Evolutionary conservation across 306 rosid species (phyloP).

Genomic region (Cucumis sativus): DNA sequence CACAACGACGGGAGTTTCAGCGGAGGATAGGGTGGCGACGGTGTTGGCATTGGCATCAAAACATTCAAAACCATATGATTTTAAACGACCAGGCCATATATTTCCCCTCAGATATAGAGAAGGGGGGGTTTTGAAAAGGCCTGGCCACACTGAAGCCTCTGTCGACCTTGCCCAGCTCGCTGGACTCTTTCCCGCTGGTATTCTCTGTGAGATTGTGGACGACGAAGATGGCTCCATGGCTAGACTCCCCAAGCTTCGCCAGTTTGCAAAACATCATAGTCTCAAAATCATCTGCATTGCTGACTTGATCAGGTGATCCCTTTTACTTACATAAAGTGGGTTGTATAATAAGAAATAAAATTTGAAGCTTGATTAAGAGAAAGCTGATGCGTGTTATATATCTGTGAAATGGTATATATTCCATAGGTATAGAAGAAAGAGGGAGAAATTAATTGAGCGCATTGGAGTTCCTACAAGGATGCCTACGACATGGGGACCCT

Average conservation of each 20-base stretch:
- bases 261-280: conserved; percentile 51
- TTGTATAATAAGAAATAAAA: background rate
- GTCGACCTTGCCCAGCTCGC: conserved; percentile 80
- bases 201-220: conserved; percentile 85
- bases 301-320: conserved; percentile 56
- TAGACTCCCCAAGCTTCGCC: conserved; percentile 77
- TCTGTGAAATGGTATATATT: background rate
- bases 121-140: conserved; percentile 91
- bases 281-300: conserved; percentile 83
- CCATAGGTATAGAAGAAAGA: conserved; percentile 77
- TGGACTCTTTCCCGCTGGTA: conserved; percentile 62
- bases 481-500: conserved; percentile 96
- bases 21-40: conserved; percentile 69
- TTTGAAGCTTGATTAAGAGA: background rate
- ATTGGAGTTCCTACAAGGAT: conserved; percentile 49
- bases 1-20: conserved; percentile 90
- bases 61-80: conserved; percentile 71
- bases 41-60: conserved; percentile 74
- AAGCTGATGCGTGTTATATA: background rate
- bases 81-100: conserved; percentile 93
- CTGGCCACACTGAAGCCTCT: conserved; percentile 95
- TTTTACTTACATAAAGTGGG: no score
- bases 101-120: conserved; percentile 81
- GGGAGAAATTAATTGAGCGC: conserved; percentile 49
- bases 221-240: conserved; percentile 99